Evolutionary conservation across 1,139 yeast genomes (phyloP).

Genomic region (Saccharomycopsis crataegensis): DNA sequence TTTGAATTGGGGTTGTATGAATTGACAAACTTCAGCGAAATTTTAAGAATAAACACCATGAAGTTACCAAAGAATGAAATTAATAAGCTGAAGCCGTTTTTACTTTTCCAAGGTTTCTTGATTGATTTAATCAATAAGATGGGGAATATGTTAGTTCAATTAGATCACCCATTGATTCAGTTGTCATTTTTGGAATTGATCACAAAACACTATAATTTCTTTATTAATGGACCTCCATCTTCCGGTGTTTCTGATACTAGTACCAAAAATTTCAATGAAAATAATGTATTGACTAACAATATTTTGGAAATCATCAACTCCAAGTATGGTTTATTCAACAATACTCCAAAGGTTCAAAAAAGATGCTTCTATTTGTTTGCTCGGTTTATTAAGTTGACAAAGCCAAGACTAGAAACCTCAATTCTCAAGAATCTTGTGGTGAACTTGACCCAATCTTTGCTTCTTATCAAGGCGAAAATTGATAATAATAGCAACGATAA

Average conservation of each 20-base stretch:
- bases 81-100: slow-evolving; percentile 52
- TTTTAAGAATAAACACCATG: slow-evolving; percentile 65
- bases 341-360: slow-evolving; percentile 61
- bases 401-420: slow-evolving; percentile 50
- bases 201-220: slow-evolving; percentile 67
- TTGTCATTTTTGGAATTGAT: slow-evolving; percentile 76
- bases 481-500: slow-evolving; percentile 20
- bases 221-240: slow-evolving; percentile 34
- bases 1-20: slow-evolving; percentile 84
- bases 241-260: slow-evolving; percentile 13
- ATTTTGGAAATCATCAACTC: slow-evolving; percentile 74
- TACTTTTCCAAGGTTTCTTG: slow-evolving; percentile 46
- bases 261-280: slow-evolving; percentile 26
- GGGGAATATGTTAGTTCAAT: slow-evolving; percentile 30
- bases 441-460: slow-evolving; percentile 41
- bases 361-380: slow-evolving; percentile 89
- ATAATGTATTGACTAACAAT: slow-evolving; percentile 48
- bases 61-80: slow-evolving; percentile 60
- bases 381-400: slow-evolving; percentile 71
- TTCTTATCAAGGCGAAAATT: slow-evolving; percentile 52
- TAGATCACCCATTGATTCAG: slow-evolving; percentile 74
- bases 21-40: slow-evolving; percentile 70
- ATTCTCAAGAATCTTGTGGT: slow-evolving; percentile 43
- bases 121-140: slow-evolving; percentile 50
- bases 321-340: slow-evolving; percentile 72